phyloP scores from a whole-genome alignment of 768 basidiomycete species.

The Mycena albidolilacea region DNA sequence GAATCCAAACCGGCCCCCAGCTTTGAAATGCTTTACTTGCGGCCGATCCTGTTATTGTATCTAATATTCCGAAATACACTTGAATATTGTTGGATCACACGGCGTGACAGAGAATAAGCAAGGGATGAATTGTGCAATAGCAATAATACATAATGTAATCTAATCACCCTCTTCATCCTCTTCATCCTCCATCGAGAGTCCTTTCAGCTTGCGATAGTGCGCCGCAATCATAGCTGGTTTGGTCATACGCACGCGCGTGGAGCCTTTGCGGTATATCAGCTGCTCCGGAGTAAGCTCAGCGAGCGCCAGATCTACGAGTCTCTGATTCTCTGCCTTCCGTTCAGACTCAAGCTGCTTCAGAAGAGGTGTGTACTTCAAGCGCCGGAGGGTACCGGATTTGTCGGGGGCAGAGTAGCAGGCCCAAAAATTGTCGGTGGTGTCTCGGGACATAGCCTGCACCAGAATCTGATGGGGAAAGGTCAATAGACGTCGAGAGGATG shows the following conservation, averaged over 20 bases:
- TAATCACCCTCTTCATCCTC: neutral
- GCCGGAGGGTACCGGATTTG: neutral
- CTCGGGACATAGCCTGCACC: neutral
- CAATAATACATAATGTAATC: neutral
- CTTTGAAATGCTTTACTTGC: slow-evolving; percentile 46
- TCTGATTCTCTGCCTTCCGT: slow-evolving; percentile 3
- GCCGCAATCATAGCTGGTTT: slow-evolving; percentile 16
- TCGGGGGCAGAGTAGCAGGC: neutral
- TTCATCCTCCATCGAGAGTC: neutral
- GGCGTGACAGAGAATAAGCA: no score
- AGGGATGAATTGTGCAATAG: no score
- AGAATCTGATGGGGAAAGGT: neutral
- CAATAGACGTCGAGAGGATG: neutral
- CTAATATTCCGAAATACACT: neutral
- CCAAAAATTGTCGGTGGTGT: slow-evolving; percentile 14
- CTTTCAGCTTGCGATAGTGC: slow-evolving; percentile 15
- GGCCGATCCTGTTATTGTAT: slow-evolving; percentile 50
- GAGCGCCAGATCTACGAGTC: neutral
- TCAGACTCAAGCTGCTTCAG: neutral
- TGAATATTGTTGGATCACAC: neutral
- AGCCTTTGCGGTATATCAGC: slow-evolving; percentile 22
- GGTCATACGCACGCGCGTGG: neutral
- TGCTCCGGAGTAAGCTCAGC: slow-evolving; percentile 8
- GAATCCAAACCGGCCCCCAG: slow-evolving; percentile 47
- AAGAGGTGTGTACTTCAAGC: slow-evolving; percentile 10